These are phyloP conservation scores for Porogramme epimiltina DNA, from an alignment of 1,284 basidiomycete genomes.

Conservation along the genomic window DNA sequence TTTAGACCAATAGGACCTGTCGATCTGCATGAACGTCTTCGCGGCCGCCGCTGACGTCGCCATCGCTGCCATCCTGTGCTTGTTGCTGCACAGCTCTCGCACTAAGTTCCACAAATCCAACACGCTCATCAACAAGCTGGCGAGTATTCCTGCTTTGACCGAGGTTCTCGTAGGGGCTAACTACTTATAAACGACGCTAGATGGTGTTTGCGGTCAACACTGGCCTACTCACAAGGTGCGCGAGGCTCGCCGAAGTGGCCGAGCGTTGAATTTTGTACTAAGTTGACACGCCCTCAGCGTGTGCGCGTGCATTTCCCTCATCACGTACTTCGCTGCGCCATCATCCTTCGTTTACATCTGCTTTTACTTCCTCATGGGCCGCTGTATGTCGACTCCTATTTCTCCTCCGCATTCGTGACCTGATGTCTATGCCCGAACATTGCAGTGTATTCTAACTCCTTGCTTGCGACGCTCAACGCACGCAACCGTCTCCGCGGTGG, in stretches of 20 bases:
- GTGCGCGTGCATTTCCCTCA: slow-evolving; percentile 54
- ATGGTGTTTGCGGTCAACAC: slow-evolving; percentile 59
- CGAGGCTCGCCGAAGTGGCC: slow-evolving; percentile 18
- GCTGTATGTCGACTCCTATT: slow-evolving; percentile 37
- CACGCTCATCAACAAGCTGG: slow-evolving; percentile 58
- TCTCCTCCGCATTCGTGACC: background rate
- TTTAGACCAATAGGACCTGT: slow-evolving; percentile 41
- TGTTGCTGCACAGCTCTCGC: slow-evolving; percentile 49
- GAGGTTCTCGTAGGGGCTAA: too few species aligned
- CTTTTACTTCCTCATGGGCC: slow-evolving; percentile 59
- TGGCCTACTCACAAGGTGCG: slow-evolving; percentile 48
- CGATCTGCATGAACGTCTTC: slow-evolving; percentile 56
- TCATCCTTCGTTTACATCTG: slow-evolving; percentile 56
- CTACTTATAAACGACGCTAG: slow-evolving; percentile 26
- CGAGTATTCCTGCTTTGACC: slow-evolving; percentile 21
- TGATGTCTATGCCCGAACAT: slow-evolving; percentile 3
- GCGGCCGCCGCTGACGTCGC: slow-evolving; percentile 52
- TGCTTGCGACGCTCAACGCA: slow-evolving; percentile 58
- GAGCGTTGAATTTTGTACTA: background rate
- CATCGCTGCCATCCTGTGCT: slow-evolving; percentile 51
- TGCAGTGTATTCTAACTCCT: slow-evolving; percentile 55
- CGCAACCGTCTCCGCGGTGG: slow-evolving; percentile 48
- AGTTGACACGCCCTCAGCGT: slow-evolving; percentile 29
- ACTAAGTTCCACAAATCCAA: slow-evolving; percentile 61
- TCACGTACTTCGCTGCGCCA: slow-evolving; percentile 50